These are phyloP conservation scores for Camellia oleifera DNA, from an alignment of 179 eudicot species.

Conservation along the genomic window DNA sequence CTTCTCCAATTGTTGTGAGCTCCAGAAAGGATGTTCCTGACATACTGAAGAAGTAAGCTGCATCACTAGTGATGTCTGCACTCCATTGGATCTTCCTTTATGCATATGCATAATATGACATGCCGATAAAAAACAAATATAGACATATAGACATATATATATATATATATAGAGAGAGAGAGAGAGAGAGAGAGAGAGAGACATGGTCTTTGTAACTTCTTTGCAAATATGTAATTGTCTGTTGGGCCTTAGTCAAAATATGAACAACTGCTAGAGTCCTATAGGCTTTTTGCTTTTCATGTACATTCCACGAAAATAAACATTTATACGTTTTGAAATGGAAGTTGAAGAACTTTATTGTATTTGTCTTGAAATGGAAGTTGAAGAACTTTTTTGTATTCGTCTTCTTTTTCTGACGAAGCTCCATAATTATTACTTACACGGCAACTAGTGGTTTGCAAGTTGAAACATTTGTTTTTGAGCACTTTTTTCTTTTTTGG, in stretches of 20 bases:
- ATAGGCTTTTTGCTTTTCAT: not conserved
- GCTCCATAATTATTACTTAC: not conserved
- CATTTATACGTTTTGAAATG: too few species aligned
- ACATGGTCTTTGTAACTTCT: not conserved
- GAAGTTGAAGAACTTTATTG: too few species aligned
- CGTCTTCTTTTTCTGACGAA: not conserved
- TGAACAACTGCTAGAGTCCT: not conserved
- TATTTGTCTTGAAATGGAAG: too few species aligned
- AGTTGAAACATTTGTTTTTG: not conserved
- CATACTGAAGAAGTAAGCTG: constrained; percentile 22
- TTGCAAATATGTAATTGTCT: not conserved
- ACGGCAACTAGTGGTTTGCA: not conserved
- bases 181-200: not conserved
- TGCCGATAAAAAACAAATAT: too few species aligned
- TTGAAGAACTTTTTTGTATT: not conserved
- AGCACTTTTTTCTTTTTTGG: not conserved
- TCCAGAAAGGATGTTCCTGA: constrained; percentile 30
- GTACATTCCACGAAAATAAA: not conserved
- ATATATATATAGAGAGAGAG: too few species aligned
- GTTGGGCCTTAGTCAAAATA: not conserved
- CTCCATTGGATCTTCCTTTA: not conserved
- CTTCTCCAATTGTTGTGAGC: constrained; percentile 31
- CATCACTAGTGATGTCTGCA: not conserved
- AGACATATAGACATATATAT: too few species aligned
- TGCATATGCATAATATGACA: not conserved